Base-by-base conservation (phyloP, 202 grass and related monocot species). In the Brachypodium distachyon region DNA sequence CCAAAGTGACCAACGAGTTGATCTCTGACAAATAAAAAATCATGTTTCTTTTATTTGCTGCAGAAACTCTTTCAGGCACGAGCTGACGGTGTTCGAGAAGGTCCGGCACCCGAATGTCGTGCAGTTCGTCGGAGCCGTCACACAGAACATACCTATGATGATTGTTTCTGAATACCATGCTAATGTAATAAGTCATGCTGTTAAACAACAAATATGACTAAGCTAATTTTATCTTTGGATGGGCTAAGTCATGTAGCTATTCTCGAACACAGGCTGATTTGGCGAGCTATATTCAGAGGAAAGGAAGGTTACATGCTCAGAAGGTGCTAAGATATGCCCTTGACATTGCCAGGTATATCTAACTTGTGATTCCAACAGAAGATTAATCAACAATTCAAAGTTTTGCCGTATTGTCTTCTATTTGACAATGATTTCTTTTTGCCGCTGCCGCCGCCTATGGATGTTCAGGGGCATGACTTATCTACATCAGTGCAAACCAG, bases 71-170 rank as follows among this genome's bases (percentile, higher is more conserved):
- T 99, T 99, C 77, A 96, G 86, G 71, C 65, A 99, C 36, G 96
- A 99, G 53, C 46, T 99, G 83, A 92, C 86, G 47, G 36, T 95
- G 31, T 73, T 99, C 34, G 89, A 99, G 81, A 99, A 95, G 81
- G 92, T 90, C 54, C 81, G 96, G 44, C 96, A 99, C 71, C 96
- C 96, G 0, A 99, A 99, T 50, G 92, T 96, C 2, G 78, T 99
- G 43, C 96, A 99, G 75, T 99, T 99, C 42, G 83, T 99, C 9
- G 92, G 96, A 75, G 96, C 96, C 40, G 87, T 99, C 73, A 99
- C 96, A 6, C 96, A 99, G 81, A 88, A 92, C 43, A 85, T 90
- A 82, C 96, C 96, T 25, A 95, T 99, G 96, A 99, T 99, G 96
- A 99, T 99, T 55, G 83, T 94, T 68, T 90, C 89, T 10, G 96